Conservation (phyloP, 2,329 filamentous ascomycete genomes). For the Ploettnerulaceae sp. region DNA sequence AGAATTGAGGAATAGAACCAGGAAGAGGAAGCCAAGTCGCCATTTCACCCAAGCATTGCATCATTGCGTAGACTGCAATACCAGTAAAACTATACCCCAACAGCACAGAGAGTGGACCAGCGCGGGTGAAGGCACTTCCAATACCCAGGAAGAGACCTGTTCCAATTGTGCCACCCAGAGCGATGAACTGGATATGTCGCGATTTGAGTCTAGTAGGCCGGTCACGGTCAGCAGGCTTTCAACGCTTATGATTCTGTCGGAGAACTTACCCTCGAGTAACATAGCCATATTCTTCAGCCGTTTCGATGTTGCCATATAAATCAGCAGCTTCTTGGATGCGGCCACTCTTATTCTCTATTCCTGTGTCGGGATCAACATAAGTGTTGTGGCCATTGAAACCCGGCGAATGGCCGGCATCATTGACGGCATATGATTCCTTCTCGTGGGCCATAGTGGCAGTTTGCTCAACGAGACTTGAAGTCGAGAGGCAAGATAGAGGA, state of each 20-base stretch:
- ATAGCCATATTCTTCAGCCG: slow-evolving; percentile 48
- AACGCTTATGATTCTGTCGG: neutral
- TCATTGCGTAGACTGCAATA: slow-evolving; percentile 46
- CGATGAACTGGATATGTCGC: slow-evolving; percentile 55
- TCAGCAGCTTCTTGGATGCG: slow-evolving; percentile 45
- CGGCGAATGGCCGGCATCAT: slow-evolving; percentile 19
- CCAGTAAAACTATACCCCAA: slow-evolving; percentile 50
- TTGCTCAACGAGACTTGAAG: slow-evolving; percentile 3
- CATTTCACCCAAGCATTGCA: slow-evolving; percentile 49
- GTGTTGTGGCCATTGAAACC: slow-evolving; percentile 18
- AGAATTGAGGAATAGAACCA: slow-evolving; percentile 47
- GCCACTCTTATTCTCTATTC: slow-evolving; percentile 30
- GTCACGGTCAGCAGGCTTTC: slow-evolving; percentile 4
- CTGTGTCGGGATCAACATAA: slow-evolving; percentile 24
- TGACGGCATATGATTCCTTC: slow-evolving; percentile 20
- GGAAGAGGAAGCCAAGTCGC: slow-evolving; percentile 48
- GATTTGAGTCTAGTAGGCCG: slow-evolving; percentile 33
- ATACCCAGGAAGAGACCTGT: slow-evolving; percentile 52
- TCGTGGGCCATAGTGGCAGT: slow-evolving; percentile 25
- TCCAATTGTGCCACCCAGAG: slow-evolving; percentile 52
- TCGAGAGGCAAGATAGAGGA: neutral
- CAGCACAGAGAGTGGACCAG: slow-evolving; percentile 48
- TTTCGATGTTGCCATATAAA: slow-evolving; percentile 46
- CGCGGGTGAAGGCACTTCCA: slow-evolving; percentile 48
- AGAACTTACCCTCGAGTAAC: slow-evolving; percentile 42